phyloP scores from a whole-genome alignment of 2,329 filamentous ascomycete species.

The Canariomyces notabilis region DNA sequence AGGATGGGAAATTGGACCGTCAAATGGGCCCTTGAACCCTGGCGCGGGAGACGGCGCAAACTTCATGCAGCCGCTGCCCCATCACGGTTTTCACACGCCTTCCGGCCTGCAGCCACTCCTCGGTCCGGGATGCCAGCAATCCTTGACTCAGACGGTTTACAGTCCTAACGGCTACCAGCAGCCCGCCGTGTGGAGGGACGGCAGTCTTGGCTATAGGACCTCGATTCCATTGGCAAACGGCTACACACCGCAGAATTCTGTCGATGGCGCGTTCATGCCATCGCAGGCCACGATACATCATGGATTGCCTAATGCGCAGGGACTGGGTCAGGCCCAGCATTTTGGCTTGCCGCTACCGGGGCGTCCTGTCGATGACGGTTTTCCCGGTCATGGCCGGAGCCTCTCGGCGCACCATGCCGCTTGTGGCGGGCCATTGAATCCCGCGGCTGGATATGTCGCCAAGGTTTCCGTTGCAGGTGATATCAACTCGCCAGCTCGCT shows the following conservation, averaged over 20 bases:
- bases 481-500: constrained; percentile 36
- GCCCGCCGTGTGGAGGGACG: constrained; percentile 35
- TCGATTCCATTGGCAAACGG: constrained; percentile 31
- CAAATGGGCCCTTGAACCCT: constrained; percentile 8
- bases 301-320: constrained; percentile 21
- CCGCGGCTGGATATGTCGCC: constrained; percentile 8
- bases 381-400: constrained; percentile 23
- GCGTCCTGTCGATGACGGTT: constrained; percentile 28
- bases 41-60: constrained; percentile 11
- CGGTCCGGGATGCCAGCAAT: constrained; percentile 32
- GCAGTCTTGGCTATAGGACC: constrained; percentile 30
- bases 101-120: constrained; percentile 27
- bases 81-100: constrained; percentile 21
- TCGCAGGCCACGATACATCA: constrained; percentile 28
- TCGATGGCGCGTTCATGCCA: constrained; percentile 31
- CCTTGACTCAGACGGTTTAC: constrained; percentile 36
- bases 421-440: constrained; percentile 24
- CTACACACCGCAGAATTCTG: constrained; percentile 33
- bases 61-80: constrained; percentile 19
- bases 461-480: constrained; percentile 20
- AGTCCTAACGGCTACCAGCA: constrained; percentile 36
- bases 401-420: constrained; percentile 25
- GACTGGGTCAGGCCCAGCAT: constrained; percentile 25
- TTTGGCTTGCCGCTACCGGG: constrained; percentile 25
- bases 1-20: constrained; percentile 20